Base-by-base conservation (phyloP, 768 basidiomycete species). In the Lentinula guzmanii region DNA sequence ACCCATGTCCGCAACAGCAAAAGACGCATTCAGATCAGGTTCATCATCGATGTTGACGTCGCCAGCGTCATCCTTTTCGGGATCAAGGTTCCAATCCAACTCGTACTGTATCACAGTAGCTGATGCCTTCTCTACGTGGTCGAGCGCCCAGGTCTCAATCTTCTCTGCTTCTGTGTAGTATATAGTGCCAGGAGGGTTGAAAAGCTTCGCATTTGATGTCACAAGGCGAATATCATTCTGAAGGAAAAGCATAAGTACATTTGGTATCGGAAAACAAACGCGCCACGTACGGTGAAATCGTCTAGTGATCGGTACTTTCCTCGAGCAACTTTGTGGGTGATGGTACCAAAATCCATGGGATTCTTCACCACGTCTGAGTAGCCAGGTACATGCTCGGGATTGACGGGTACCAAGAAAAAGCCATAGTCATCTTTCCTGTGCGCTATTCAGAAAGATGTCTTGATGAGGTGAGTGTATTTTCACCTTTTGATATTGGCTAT, bases 341-440 rank as follows among this genome's bases (percentile, higher is more conserved):
- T 90, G 0, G 94, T 95, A 0, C 91, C 90, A 60, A 98, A 78
- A 68, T 98, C 95, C 95, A 98, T 98, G 6, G 95, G 94, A 18
- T 80, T 78, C 66, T 89, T 87, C 55, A 98, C 84, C 52, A 86
- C 75, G 76, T 89, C 85, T 11, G 76, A 61, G 65, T 89, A 89
- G 1, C 85, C 85, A 10, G 85, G 80, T 0, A 90, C 85, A 64
- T 82, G 78, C 1, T 75, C 70, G 0, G 72, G 70, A 70, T 91
- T 79, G 5, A 93, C 91, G 1, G 90, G 90, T 41, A 72, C 68
- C 60, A 91, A 71, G 70, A 93, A 93, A 72, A 92, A 92, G 1
- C 87, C 90, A 77, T 93, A 93, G 72, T 90, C 89, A 69, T 92
- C 91, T 71, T 88, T 91, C 76, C 91, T 92, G 65, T 69, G 61